Percentiles rank a stretch among this genome's conserved stretches.
phyloP scores from a whole-genome alignment of 2,329 filamentous ascomycete species.

The Salinomyces thailandicus region DNA sequence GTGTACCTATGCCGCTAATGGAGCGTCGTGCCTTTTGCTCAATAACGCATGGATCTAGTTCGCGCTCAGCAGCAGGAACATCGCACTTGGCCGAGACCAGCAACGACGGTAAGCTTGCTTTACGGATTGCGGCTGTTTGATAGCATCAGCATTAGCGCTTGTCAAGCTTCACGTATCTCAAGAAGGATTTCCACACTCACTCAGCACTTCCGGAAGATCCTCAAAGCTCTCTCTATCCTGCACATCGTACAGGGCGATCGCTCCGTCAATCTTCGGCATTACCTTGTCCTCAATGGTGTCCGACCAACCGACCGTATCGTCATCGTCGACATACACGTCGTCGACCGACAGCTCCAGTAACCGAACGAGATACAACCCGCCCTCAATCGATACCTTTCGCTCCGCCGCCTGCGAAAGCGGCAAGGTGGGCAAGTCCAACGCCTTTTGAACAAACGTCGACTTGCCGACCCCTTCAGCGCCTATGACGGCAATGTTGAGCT shows the following conservation, averaged over 20 bases:
- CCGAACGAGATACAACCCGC: constrained; percentile 45
- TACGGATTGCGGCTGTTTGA: constrained; percentile 57
- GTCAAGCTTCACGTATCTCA: background rate
- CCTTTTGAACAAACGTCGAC: constrained; percentile 48
- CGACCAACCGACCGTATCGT: constrained; percentile 47
- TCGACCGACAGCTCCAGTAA: constrained; percentile 46
- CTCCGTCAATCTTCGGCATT: constrained; percentile 69
- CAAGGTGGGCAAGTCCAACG: constrained; percentile 42
- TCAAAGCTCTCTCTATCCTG: constrained; percentile 65
- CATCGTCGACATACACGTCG: constrained; percentile 41
- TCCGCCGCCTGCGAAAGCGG: constrained; percentile 33
- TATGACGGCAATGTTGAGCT: constrained; percentile 50
- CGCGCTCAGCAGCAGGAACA: constrained; percentile 55
- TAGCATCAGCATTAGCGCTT: constrained; percentile 3
- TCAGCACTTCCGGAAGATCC: constrained; percentile 63
- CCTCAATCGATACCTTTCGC: constrained; percentile 48
- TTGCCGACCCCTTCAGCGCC: constrained; percentile 47
- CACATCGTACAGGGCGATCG: constrained; percentile 79
- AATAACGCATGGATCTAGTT: constrained; percentile 59
- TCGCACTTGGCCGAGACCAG: constrained; percentile 89
- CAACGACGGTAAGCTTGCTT: constrained; percentile 62
- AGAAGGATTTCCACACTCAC: constrained; percentile 45
- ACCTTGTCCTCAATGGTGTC: constrained; percentile 51
- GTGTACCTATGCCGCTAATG: constrained; percentile 55
- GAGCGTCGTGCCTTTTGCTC: constrained; percentile 52